These are phyloP conservation scores for Kernera saxatilis DNA, from an alignment of 345 rosid genomes.

Conservation along the genomic window DNA sequence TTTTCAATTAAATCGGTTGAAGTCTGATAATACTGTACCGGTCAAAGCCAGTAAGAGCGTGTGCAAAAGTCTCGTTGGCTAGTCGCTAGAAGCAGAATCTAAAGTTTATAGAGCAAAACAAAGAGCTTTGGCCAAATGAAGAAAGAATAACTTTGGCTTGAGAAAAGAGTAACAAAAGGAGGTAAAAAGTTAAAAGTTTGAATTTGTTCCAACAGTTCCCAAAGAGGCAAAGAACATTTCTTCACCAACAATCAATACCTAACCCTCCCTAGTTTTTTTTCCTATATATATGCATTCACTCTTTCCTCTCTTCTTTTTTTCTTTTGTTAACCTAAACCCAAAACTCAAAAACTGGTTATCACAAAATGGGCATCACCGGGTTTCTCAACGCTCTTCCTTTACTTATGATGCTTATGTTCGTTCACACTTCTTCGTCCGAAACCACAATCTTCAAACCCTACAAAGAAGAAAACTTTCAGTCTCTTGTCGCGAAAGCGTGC, in stretches of 20 bases:
- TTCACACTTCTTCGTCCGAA: slow-evolving; percentile 29
- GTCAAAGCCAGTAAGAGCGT: neutral
- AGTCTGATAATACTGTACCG: neutral
- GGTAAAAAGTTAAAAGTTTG: slow-evolving; percentile 28
- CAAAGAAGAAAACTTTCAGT: slow-evolving; percentile 32
- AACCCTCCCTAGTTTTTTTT: neutral
- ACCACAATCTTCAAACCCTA: slow-evolving; percentile 18
- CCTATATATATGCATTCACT: neutral
- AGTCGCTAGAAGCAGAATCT: slow-evolving; percentile 21
- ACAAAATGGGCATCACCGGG: slow-evolving; percentile 37
- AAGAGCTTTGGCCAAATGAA: slow-evolving; percentile 15
- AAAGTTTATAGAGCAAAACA: slow-evolving; percentile 8
- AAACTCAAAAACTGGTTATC: neutral
- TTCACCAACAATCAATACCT: slow-evolving; percentile 47
- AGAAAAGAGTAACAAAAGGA: slow-evolving; percentile 35
- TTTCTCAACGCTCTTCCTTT: slow-evolving; percentile 35
- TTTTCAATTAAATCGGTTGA: neutral
- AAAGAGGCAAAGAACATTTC: slow-evolving; percentile 42
- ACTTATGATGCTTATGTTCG: slow-evolving; percentile 27
- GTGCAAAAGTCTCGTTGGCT: neutral
- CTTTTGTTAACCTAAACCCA: slow-evolving; percentile 13
- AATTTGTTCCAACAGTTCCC: slow-evolving; percentile 26
- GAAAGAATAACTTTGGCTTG: slow-evolving; percentile 47
- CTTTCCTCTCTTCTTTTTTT: neutral
- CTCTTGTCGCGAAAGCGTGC: slow-evolving; percentile 48